Base-by-base conservation (phyloP, 805 yeast genomes). In the Yarrowia sp. region DNA sequence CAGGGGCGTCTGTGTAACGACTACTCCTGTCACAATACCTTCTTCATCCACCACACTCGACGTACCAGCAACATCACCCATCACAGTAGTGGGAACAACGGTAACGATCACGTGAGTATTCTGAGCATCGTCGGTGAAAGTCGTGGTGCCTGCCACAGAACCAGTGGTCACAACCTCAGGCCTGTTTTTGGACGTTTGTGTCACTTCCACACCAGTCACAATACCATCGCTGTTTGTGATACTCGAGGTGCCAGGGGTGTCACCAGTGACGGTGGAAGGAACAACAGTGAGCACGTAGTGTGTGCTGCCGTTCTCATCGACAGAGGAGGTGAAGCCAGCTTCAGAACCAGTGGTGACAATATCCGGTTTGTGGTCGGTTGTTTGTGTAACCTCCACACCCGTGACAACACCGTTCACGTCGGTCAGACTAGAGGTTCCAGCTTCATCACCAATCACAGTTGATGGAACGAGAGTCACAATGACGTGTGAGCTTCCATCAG, bases 131-230 rank as follows among this genome's bases (percentile, higher is more conserved):
- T 20, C 38, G 3, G 5, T 17, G 9, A 33, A 20, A 8, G 49
- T 44, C 15, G 15, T 5, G 9, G 34, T 20, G n/a, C 53, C 53
- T 15, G 53, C 34, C 0, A 47, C 19, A 47, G 53, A 13, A 3
- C 53, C 53, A 30, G 53, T 47, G 17, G 43, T 40, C 13, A 47
- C 53, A 9, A 47, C 38, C 6, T 44, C 49, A 2, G 33, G 34
- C 9, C 8, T 13, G 20, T 12, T 4, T 2, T n/a, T 9, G 9
- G 24, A 9, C 9, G 46, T 17, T 9, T n/a, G 13, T 9, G 46
- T 43, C 9, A 43, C 46, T 15, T 15, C 20, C 12, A 43, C 24
- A 13, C 46, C 46, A 17, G 46, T 43, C 5, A 17, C 24, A 17
- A 17, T 17, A 2, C 46, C 46, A 43, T 43, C 46, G 13, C 8